Evolutionary conservation across 352 stramenopile genomes (phyloP).

Genomic region (Pythium scleroteichum): DNA sequence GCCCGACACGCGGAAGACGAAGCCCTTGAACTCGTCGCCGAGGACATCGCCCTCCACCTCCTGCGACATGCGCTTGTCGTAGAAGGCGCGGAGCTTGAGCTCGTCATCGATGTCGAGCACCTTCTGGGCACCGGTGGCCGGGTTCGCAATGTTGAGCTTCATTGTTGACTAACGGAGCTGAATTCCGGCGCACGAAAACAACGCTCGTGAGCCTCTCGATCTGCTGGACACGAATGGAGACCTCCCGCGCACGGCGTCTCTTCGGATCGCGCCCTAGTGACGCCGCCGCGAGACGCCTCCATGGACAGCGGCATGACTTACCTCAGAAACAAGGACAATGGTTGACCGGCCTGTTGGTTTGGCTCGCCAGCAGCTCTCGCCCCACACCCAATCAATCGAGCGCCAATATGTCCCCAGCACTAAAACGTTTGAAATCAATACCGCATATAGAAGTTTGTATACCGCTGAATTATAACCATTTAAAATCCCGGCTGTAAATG

Average conservation of each 20-base stretch:
- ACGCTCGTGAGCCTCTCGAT: conserved; percentile 19
- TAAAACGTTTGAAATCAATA: background rate
- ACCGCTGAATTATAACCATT: background rate
- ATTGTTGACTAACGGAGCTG: conserved; percentile 52
- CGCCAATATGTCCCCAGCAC: conserved; percentile 8
- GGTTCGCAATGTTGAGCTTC: conserved; percentile 99
- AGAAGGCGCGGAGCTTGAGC: conserved; percentile 98
- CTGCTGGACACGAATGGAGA: background rate
- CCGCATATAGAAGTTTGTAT: conserved; percentile 30
- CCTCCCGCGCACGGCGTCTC: background rate
- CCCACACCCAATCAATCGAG: conserved; percentile 33
- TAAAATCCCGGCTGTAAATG: conserved; percentile 5
- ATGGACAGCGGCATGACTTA: conserved; percentile 20
- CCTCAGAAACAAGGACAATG: conserved; percentile 45
- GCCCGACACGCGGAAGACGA: conserved; percentile 98
- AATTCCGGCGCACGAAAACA: background rate
- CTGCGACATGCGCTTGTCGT: conserved; percentile 99
- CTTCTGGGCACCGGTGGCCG: conserved; percentile 97
- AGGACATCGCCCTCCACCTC: conserved; percentile 98
- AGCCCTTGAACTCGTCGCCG: conserved; percentile 99
- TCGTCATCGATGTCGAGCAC: conserved; percentile 99
- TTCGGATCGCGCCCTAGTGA: background rate
- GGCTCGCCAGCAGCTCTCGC: conserved; percentile 16
- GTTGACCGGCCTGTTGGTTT: conserved; percentile 2
- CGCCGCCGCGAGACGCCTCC: background rate